Conservation (phyloP, 208 protist species). For the Leishmania amazonensis region DNA sequence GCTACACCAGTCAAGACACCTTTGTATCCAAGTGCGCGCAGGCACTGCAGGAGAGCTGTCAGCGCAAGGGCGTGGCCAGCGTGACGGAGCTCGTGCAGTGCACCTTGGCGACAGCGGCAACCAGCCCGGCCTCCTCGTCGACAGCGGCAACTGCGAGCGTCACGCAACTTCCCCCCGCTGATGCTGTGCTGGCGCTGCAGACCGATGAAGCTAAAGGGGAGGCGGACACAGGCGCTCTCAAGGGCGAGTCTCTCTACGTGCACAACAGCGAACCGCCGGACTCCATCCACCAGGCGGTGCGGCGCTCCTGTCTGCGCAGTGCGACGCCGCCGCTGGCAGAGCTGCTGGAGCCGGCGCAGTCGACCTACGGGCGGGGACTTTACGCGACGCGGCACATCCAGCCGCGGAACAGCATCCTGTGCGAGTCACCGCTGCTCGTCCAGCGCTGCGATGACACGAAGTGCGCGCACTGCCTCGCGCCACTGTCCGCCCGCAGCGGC, state of each 20-base stretch:
- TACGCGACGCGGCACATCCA: conserved; percentile 60
- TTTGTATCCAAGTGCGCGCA: conserved; percentile 65
- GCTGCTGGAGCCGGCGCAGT: conserved; percentile 62
- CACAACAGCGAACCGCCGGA: conserved; percentile 18
- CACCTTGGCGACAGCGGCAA: neutral
- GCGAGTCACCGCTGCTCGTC: conserved; percentile 62
- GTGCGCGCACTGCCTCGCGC: conserved; percentile 80
- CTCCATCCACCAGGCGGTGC: conserved; percentile 5
- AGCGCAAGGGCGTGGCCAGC: conserved; percentile 28
- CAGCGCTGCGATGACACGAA: conserved; percentile 47
- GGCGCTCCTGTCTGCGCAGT: conserved; percentile 27
- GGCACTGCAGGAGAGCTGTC: conserved; percentile 48
- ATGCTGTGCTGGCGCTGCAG: conserved; percentile 24
- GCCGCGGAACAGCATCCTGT: conserved; percentile 46
- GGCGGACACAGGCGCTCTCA: neutral
- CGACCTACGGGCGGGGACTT: conserved; percentile 67
- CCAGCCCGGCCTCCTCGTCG: neutral
- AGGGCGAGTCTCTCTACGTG: conserved; percentile 29
- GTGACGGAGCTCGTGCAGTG: conserved; percentile 18
- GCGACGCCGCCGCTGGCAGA: conserved; percentile 40
- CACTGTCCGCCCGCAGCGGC: conserved; percentile 17
- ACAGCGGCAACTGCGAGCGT: neutral
- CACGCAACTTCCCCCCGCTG: conserved; percentile 5
- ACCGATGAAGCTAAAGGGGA: conserved; percentile 10
- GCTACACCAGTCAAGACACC: conserved; percentile 46